Conservation (phyloP, 164 flowering plant genomes). For the Magnolia changhungtana region DNA sequence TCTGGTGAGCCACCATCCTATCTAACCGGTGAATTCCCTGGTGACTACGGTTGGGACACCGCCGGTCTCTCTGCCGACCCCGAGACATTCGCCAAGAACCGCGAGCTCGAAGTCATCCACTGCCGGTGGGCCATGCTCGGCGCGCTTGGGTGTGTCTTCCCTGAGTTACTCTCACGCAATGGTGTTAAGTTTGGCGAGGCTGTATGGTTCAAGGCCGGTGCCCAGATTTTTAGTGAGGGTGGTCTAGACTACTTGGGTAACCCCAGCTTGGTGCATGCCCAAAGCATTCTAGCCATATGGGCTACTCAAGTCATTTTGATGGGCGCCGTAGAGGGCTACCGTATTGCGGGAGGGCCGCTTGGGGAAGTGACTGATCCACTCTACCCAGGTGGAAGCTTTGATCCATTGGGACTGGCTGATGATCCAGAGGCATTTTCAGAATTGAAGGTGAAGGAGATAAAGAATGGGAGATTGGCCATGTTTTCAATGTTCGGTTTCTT, state of each 20-base stretch:
- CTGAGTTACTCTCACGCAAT: conserved; percentile 38
- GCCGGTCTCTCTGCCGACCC: conserved; percentile 55
- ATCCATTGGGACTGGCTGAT: conserved; percentile 37
- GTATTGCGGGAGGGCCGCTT: conserved; percentile 43
- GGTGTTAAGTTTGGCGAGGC: conserved; percentile 51
- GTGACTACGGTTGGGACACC: conserved; percentile 53
- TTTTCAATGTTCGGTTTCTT: conserved; percentile 46
- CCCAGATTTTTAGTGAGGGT: conserved; percentile 51
- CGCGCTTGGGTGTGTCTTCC: conserved; percentile 44
- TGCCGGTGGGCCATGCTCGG: conserved; percentile 37
- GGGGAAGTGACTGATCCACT: conserved; percentile 38
- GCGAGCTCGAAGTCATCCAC: conserved; percentile 34
- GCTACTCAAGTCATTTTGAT: conserved; percentile 34
- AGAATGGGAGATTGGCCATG: conserved; percentile 41
- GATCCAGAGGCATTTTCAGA: conserved; percentile 41
- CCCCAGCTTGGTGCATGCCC: conserved; percentile 51
- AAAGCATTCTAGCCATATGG: conserved; percentile 44
- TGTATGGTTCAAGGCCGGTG: conserved; percentile 53
- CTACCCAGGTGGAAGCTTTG: conserved; percentile 40
- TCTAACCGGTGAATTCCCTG: conserved; percentile 46
- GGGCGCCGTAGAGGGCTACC: conserved; percentile 44
- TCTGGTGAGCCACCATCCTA: conserved; percentile 35
- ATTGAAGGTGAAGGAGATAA: conserved; percentile 31
- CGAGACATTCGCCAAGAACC: conserved; percentile 43
- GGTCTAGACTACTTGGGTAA: conserved; percentile 50